Evolutionary conservation across 768 basidiomycete species (phyloP), one percentile per base, ranked within the genome.

Genomic region (Rhodocollybia butyracea): DNA sequence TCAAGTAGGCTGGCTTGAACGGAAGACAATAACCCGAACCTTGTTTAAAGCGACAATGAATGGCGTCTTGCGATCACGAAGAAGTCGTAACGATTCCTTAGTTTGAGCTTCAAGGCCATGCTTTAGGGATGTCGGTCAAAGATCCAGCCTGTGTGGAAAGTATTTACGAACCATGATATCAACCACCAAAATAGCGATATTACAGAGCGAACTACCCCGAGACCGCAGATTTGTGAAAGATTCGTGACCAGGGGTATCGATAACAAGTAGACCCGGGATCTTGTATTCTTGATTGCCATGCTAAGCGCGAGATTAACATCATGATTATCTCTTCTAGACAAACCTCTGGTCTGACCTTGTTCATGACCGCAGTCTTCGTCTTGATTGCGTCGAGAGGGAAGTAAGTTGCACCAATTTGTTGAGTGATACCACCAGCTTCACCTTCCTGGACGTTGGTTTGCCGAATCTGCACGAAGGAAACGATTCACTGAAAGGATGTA

Each of bases 391-490:
- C 90, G 30, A 89, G 88, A 32, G 97, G 97, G 85, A 99, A 98
- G 77, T 95, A 99, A 0, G 97, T 98, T 21, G 97, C 97, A 78
- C 97, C 97, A 61, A 99, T 99, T 70, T 99, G 97, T 71, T 98
- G 97, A 0, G 97, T 99, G 70, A 99, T 99, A 75, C 97, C 97
- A 61, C 97, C 97, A 2, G 97, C 97, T 82, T 99, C 97, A 53
- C 97, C 97, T 68, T 98, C 97, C 72, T 98, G 95, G 21, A 99
- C 97, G 62, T 98, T 98, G 4, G 96, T 98, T 88, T 98, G 96
- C 62, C 97, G 94, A 68, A 99, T 99, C 94, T 97, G 54, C 54
- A n/a, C 31, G 24, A 10, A 46, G 29, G 53, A 6, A 42, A 30
- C 27, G 26, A 54, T 27, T 34, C 24, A 34, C 39, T 59, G 55